These are phyloP conservation scores for Dipodascopsis uninucleata DNA, from an alignment of 805 yeast genomes.

Conservation along the genomic window DNA sequence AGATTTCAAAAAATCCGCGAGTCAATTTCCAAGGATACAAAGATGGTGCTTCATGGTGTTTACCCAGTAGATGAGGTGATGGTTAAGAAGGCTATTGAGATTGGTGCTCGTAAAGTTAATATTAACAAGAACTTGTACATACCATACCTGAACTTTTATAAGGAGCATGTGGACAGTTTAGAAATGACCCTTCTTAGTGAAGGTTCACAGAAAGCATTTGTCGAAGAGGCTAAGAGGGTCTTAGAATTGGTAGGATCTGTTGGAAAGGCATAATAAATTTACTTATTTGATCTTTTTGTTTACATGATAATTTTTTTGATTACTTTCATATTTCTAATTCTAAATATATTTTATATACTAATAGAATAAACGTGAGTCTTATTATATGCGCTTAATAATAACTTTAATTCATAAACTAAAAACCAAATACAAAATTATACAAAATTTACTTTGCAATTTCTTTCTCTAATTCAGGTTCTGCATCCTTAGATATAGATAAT, in stretches of 20 bases:
- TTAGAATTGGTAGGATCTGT: constrained; percentile 35
- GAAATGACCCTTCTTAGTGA: constrained; percentile 36
- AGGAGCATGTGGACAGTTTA: constrained; percentile 27
- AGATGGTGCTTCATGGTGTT: constrained; percentile 40
- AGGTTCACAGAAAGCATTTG: constrained; percentile 30
- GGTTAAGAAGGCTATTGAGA: constrained; percentile 30
- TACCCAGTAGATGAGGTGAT: constrained; percentile 36
- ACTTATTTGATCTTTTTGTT: no score
- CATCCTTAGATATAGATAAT: no score
- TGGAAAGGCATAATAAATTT: constrained; percentile 30
- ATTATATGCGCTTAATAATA: no score
- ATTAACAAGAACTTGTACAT: constrained; percentile 37
- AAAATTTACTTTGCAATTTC: no score
- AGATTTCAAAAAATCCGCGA: constrained; percentile 26
- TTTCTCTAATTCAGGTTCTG: no score
- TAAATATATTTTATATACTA: no score
- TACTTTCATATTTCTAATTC: no score
- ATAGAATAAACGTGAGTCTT: no score
- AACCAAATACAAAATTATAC: no score
- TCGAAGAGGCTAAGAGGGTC: constrained; percentile 34
- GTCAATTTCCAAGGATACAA: constrained; percentile 27
- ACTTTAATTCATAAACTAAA: no score
- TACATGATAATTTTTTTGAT: no score
- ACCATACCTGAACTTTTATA: constrained; percentile 32
- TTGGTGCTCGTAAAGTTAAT: constrained; percentile 39